Evolutionary conservation across 176 grass and related monocot genomes (phyloP).

Genomic region (Rhynchospora tenuis): DNA sequence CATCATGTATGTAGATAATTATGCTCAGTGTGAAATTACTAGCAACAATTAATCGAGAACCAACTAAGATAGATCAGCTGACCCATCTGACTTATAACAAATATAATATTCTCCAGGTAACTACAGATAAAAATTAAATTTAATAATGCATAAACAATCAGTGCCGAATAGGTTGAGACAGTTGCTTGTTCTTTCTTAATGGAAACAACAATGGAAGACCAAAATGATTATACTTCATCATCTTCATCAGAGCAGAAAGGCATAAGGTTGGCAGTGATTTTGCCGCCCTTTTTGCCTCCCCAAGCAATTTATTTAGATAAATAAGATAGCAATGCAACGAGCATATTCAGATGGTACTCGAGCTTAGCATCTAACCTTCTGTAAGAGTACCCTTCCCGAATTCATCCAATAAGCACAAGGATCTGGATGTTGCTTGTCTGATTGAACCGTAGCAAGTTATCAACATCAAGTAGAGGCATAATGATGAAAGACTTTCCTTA

Average conservation of each 20-base stretch:
- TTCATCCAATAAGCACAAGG: slow-evolving; percentile 91
- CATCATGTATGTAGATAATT: too few relatives aligned
- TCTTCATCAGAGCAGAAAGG: not conserved
- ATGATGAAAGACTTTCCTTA: not conserved
- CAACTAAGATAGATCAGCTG: too few relatives aligned
- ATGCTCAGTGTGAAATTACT: too few relatives aligned
- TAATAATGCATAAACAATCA: too few relatives aligned
- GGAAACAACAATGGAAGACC: not conserved
- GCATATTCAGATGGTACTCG: not conserved
- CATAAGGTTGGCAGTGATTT: not conserved
- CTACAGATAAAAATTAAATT: too few relatives aligned
- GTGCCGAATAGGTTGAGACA: too few relatives aligned
- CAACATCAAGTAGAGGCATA: slow-evolving; percentile 5
- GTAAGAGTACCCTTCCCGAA: slow-evolving; percentile 96
- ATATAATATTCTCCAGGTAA: too few relatives aligned
- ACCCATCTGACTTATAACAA: too few relatives aligned
- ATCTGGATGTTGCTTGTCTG: slow-evolving; percentile 83
- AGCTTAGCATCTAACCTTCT: slow-evolving; percentile 49
- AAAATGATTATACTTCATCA: not conserved
- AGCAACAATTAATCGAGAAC: too few relatives aligned
- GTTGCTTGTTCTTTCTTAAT: not conserved
- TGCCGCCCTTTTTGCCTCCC: too few relatives aligned
- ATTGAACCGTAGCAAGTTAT: slow-evolving; percentile 14
- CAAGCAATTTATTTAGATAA: not conserved
- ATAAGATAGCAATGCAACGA: not conserved